These are phyloP conservation scores for Aspergillus campestris DNA, from an alignment of 495 filamentous ascomycete species.

Conservation along the genomic window DNA sequence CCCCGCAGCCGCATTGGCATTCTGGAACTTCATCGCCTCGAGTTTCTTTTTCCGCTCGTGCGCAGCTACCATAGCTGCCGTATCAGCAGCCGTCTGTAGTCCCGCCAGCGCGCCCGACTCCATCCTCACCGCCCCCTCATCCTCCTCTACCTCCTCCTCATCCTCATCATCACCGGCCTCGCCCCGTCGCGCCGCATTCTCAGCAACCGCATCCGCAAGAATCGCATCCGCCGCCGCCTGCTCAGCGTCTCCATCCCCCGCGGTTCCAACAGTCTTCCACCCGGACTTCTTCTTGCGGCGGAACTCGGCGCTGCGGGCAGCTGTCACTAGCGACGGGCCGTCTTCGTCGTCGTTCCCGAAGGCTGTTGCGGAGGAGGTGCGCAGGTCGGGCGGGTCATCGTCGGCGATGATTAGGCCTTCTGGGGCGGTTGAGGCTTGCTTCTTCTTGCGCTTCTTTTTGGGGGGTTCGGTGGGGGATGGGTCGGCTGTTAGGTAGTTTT, in stretches of 20 bases:
- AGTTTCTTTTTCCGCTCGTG: slow-evolving; percentile 48
- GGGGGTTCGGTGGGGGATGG: slow-evolving; percentile 36
- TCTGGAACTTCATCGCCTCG: slow-evolving; percentile 34
- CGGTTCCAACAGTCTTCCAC: slow-evolving; percentile 66
- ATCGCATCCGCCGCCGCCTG: slow-evolving; percentile 74
- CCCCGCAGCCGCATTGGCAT: slow-evolving; percentile 26
- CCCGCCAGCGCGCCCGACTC: slow-evolving; percentile 79
- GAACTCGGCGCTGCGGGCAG: slow-evolving; percentile 55
- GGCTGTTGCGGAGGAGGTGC: slow-evolving; percentile 26
- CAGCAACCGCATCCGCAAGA: slow-evolving; percentile 62
- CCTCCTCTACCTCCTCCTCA: slow-evolving; percentile 15
- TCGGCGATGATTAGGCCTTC: slow-evolving; percentile 80
- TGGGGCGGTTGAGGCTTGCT: slow-evolving; percentile 44
- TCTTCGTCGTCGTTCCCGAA: slow-evolving; percentile 40
- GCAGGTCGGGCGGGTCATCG: slow-evolving; percentile 76
- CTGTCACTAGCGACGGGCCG: slow-evolving; percentile 39
- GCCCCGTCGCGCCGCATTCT: slow-evolving; percentile 35
- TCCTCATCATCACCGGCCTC: slow-evolving; percentile 42
- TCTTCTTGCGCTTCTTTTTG: slow-evolving; percentile 78
- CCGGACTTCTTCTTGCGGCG: slow-evolving; percentile 65
- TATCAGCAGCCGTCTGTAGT: slow-evolving; percentile 71
- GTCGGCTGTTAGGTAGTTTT: slow-evolving; percentile 86
- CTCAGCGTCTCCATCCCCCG: slow-evolving; percentile 31
- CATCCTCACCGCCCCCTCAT: slow-evolving; percentile 45
- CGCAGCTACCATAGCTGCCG: slow-evolving; percentile 66